Evolutionary conservation across 1,284 basidiomycete genomes (phyloP), one percentile per base, ranked within the genome.

Genomic region (Neonothopanus nambi): DNA sequence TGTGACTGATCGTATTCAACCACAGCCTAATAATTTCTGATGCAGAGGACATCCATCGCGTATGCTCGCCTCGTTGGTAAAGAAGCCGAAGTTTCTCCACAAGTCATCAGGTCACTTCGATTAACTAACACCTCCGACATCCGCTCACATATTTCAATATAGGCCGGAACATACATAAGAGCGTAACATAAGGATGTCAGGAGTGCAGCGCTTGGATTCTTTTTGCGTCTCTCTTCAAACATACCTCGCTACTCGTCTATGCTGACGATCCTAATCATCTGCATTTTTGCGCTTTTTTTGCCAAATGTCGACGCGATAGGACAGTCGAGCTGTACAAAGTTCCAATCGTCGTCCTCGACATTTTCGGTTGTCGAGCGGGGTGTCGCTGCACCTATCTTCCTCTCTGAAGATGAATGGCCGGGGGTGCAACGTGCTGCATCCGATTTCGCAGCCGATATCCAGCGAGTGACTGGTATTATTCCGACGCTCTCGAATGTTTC

Each of bases 381-480:
- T 46, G 67, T 66, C 21, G 81, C 77, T 1, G 69, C 79, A 4
- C 76, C 80, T 1, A 72, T 87, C 28, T 67, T 82, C 30, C 67
- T 80, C 28, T 79, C 81, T 13, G 60, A 72, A 0, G 80, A 83
- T 52, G 84, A 87, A 43, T 86, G 81, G 80, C 78, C 79, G 21
- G 81, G 81, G 30, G 82, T 89, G 2, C 85, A 86, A 48, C 75
- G 81, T 18, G 83, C 84, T 3, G 84, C 81, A 3, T 62, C 68
- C 9, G 81, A 85, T 61, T 84, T 89, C 60, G 81, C 75, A 2
- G 66, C 72, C 15, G 87, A 89, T 65, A 80, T 90, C 36, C 66
- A 81, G 56, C 72, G 74, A 36, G 84, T 88, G 30, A 83, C 84
- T 0, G 79, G 79, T 5, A 67, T 74, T 45, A 74, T 71, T 51